These are phyloP conservation scores for Globisporangium echinulatum DNA, from an alignment of 352 stramenopile species.

Conservation along the genomic window DNA sequence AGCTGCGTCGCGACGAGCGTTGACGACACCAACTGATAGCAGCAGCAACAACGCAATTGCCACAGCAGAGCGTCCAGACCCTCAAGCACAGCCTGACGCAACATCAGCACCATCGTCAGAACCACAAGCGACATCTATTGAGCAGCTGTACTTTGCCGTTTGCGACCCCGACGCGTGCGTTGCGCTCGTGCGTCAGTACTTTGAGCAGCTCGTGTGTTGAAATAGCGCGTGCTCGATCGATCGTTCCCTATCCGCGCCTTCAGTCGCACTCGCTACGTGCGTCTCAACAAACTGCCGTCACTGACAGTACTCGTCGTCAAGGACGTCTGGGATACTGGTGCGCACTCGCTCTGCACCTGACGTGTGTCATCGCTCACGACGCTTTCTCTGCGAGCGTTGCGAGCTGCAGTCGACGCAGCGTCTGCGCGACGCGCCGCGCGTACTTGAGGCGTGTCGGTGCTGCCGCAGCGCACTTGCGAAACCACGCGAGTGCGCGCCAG, in stretches of 20 bases:
- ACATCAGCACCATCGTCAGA: neutral
- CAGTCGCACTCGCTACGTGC: no score
- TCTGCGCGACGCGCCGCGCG: slow-evolving; percentile 36
- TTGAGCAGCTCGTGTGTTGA: slow-evolving; percentile 12
- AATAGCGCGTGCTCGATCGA: no score
- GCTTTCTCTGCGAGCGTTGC: slow-evolving; percentile 1
- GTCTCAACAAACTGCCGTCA: no score
- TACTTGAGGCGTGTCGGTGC: slow-evolving; percentile 40
- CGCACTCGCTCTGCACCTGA: no score
- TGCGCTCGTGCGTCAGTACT: slow-evolving; percentile 13
- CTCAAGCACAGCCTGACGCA: neutral
- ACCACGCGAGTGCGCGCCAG: slow-evolving; percentile 40
- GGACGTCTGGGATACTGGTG: no score
- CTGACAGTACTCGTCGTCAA: no score
- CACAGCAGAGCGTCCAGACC: neutral
- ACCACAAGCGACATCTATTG: neutral
- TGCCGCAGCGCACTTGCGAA: slow-evolving; percentile 34
- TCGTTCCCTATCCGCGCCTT: no score
- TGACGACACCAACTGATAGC: no score
- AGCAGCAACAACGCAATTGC: no score
- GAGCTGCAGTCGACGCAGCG: slow-evolving; percentile 33
- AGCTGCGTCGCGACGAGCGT: neutral
- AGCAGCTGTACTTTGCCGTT: slow-evolving; percentile 14
- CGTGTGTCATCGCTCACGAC: neutral
- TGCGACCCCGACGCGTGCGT: slow-evolving; percentile 13